These are phyloP conservation scores for Mycosphaerella arachidis DNA, from an alignment of 2,329 filamentous ascomycete species.

Conservation along the genomic window DNA sequence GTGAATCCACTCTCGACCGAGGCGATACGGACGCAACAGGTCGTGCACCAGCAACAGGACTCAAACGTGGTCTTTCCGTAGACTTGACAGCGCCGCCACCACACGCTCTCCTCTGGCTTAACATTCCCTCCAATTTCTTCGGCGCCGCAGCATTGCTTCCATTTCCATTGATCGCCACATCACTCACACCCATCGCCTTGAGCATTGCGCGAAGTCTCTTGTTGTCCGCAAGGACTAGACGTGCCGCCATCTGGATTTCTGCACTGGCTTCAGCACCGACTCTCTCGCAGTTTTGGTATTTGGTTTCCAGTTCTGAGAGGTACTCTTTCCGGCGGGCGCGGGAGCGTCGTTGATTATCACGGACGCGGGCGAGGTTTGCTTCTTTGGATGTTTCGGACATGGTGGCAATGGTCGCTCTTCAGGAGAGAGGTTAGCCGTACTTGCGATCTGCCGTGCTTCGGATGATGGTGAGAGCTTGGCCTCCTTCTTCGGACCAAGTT, in stretches of 20 bases:
- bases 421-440: too few species aligned
- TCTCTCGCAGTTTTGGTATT: constrained; percentile 59
- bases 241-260: constrained; percentile 68
- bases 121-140: constrained; percentile 3
- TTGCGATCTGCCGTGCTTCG: too few species aligned
- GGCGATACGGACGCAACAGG: neutral
- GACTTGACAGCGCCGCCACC: neutral
- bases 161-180: constrained; percentile 46
- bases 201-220: constrained; percentile 58
- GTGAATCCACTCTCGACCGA: neutral
- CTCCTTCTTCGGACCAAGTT: too few species aligned
- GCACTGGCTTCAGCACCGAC: constrained; percentile 63
- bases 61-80: neutral
- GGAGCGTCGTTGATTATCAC: constrained; percentile 74
- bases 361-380: constrained; percentile 54
- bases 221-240: constrained; percentile 67
- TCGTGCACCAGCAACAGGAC: neutral
- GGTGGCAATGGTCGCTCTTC: too few species aligned
- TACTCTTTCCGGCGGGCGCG: constrained; percentile 71
- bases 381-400: neutral
- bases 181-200: constrained; percentile 52
- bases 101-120: neutral
- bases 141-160: neutral
- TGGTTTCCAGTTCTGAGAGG: constrained; percentile 63
- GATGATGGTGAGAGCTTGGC: too few species aligned